Conservation (phyloP, 2,329 filamentous ascomycete species). For the Cordyceps cateniannulata region DNA sequence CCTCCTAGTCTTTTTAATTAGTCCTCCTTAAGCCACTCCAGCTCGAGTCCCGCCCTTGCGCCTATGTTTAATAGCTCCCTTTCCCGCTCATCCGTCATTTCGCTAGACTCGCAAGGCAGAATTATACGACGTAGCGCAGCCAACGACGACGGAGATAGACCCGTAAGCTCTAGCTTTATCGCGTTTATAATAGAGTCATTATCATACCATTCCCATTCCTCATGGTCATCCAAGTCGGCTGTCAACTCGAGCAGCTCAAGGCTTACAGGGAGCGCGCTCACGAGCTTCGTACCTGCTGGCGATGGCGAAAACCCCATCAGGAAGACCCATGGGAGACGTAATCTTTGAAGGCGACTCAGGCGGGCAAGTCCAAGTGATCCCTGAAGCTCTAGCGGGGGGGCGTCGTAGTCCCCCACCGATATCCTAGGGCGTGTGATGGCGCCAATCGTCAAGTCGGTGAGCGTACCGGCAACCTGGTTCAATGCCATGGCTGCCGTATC, state of each 20-base stretch:
- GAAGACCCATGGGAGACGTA: not conserved
- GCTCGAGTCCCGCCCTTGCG: not conserved
- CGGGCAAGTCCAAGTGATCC: not conserved
- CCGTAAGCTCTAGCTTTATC: not conserved
- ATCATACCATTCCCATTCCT: not conserved
- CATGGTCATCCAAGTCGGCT: not conserved
- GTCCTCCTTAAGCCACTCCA: not conserved
- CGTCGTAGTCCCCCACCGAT: not conserved
- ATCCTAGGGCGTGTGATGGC: not conserved
- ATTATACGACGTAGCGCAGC: not conserved
- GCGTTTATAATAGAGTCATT: not conserved
- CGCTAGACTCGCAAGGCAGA: not conserved
- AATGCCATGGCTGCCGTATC: not conserved
- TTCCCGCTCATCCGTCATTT: not conserved
- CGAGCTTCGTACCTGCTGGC: not conserved
- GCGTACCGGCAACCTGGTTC: not conserved
- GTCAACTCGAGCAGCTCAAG: not conserved
- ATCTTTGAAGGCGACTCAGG: not conserved
- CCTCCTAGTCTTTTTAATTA: not conserved
- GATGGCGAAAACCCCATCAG: not conserved
- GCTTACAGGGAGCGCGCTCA: not conserved
- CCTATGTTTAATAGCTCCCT: not conserved
- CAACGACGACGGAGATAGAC: not conserved
- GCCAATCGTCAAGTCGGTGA: not conserved
- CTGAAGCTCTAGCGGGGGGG: not conserved